Evolutionary conservation across 108 stramenopile species (phyloP), one percentile per base, ranked within the genome.

Genomic region (Mediolabrus comicus): DNA sequence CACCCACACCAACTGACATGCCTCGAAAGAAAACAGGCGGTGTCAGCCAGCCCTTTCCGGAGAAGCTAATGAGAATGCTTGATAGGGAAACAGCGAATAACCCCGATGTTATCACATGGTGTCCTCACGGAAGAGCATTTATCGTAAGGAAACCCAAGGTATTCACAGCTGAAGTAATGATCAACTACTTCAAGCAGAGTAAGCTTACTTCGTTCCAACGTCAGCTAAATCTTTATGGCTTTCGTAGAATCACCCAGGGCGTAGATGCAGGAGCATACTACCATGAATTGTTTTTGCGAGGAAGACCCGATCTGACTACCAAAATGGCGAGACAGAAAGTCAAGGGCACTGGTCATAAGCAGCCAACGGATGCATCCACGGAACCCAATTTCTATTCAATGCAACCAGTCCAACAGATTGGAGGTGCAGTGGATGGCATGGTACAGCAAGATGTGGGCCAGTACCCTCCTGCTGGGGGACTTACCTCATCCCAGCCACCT

Each of bases 201-300:
- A 97, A 93, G 59, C 59, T 89, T 34, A 93, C 89, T 13, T 80
- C 75, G 41, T 93, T 89, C 69, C 91, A 89, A 60, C 67, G 97
- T 10, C 97, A 96, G 67, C 65, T 96, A 29, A 97, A 97, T 67
- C 78, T 97, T 1, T 97, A 96, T 62, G 97, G 97, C 1, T 97
- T 96, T 67, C 83, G 93, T n/a, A 73, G 94, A 59, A 82, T 96
- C 31, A 92, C 91, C 2, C 89, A 91, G 64, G 95, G 95, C 4
- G 58, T 85, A n/a, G 93, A 95, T 72, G 79, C 88, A 13, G 91
- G 91, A 32, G 91, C 84, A 3, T 92, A 89, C 81, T 89, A 88
- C 65, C 94, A 92, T 56, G 89, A 92, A 62, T 55, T 89, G n/a
- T 96, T 96, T 67, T 58, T 96, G 28, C 43, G 91, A 55, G 92